phyloP scores from a whole-genome alignment of 2,329 filamentous ascomycete species.

The Fusarium albidum region DNA sequence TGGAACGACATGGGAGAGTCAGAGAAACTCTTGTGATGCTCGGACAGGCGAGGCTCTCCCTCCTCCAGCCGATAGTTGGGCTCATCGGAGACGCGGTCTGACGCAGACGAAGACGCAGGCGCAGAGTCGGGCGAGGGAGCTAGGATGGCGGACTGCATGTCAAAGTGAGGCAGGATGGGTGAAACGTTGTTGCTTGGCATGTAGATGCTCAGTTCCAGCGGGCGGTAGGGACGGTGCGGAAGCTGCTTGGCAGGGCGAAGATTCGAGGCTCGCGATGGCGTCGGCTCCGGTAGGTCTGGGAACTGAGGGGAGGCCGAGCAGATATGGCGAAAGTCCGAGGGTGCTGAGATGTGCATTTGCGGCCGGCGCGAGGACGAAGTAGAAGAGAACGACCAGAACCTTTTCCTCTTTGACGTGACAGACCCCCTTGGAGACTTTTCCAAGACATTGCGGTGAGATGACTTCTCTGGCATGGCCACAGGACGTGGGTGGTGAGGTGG shows the following conservation, averaged over 20 bases:
- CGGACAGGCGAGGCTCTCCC: slow-evolving; percentile 41
- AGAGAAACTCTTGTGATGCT: slow-evolving; percentile 53
- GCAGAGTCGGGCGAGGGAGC: slow-evolving; percentile 46
- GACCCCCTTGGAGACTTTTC: slow-evolving; percentile 47
- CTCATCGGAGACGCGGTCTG: slow-evolving; percentile 44
- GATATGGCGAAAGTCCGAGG: slow-evolving; percentile 68
- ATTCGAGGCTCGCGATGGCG: slow-evolving; percentile 33
- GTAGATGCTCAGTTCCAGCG: slow-evolving; percentile 66
- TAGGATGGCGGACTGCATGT: slow-evolving; percentile 47
- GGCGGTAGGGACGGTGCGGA: slow-evolving; percentile 54
- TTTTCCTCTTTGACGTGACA: slow-evolving; percentile 56
- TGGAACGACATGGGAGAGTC: slow-evolving; percentile 64
- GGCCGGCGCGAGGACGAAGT: slow-evolving; percentile 58
- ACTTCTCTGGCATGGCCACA: slow-evolving; percentile 36
- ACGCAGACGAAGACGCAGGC: slow-evolving; percentile 50
- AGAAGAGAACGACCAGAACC: slow-evolving; percentile 54
- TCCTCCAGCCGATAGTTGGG: slow-evolving; percentile 33
- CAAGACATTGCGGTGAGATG: slow-evolving; percentile 23
- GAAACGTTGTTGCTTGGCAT: slow-evolving; percentile 54
- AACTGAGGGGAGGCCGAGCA: slow-evolving; percentile 56
- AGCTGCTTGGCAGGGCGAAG: slow-evolving; percentile 36
- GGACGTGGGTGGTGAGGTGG: slow-evolving; percentile 40
- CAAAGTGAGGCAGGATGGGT: slow-evolving; percentile 63
- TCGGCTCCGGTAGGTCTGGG: slow-evolving; percentile 34
- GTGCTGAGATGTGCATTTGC: slow-evolving; percentile 66